Percentiles rank a stretch among this genome's conserved stretches.
Conservation (phyloP, 2,329 filamentous ascomycete genomes). For the Pyrenochaeta sp. region DNA sequence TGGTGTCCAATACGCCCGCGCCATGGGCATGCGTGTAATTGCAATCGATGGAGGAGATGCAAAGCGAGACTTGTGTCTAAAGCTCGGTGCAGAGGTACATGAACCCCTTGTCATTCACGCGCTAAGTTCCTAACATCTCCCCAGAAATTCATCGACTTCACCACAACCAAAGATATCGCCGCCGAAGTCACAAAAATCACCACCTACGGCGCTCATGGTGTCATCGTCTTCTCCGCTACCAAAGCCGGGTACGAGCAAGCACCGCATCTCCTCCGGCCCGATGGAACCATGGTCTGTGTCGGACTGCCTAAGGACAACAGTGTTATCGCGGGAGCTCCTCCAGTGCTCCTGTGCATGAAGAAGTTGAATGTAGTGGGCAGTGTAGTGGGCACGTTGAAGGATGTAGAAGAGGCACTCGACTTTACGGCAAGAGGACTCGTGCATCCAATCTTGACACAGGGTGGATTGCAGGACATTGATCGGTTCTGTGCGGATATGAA, state of each 20-base stretch:
- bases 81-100: slow-evolving; percentile 65
- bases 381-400: slow-evolving; percentile 53
- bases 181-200: slow-evolving; percentile 55
- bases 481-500: slow-evolving; percentile 50
- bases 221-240: slow-evolving; percentile 74
- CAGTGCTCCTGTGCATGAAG: slow-evolving; percentile 49
- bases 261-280: slow-evolving; percentile 32
- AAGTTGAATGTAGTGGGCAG: slow-evolving; percentile 54
- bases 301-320: slow-evolving; percentile 33
- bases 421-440: slow-evolving; percentile 54
- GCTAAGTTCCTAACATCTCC: no score
- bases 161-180: slow-evolving; percentile 68
- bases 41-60: slow-evolving; percentile 61
- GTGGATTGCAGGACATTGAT: slow-evolving; percentile 49
- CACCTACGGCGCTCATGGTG: slow-evolving; percentile 77
- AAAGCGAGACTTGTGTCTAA: slow-evolving; percentile 55
- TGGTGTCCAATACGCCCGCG: slow-evolving; percentile 51
- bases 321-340: slow-evolving; percentile 39
- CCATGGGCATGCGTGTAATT: slow-evolving; percentile 65
- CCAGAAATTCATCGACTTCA: slow-evolving; percentile 64
- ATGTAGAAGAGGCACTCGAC: slow-evolving; percentile 56
- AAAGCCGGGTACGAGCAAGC: slow-evolving; percentile 45
- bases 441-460: slow-evolving; percentile 49
- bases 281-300: slow-evolving; percentile 39
- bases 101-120: no score